phyloP scores from a whole-genome alignment of 495 filamentous ascomycete genomes.

The Chaetomium tenue region DNA sequence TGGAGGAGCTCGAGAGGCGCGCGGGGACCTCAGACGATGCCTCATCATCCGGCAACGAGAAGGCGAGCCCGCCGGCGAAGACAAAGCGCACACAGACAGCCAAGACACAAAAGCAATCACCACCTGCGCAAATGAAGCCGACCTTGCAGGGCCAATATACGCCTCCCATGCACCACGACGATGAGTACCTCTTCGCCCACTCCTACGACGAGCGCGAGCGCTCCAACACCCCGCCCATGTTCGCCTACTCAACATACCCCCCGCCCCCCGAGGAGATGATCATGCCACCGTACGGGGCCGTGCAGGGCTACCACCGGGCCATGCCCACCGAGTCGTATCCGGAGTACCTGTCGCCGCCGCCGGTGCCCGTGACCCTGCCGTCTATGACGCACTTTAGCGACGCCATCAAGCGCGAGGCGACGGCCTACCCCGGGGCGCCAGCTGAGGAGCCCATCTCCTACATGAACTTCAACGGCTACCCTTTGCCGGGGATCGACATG shows the following conservation, averaged over 20 bases:
- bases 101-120: constrained; percentile 39
- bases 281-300: constrained; percentile 61
- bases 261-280: constrained; percentile 64
- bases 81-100: constrained; percentile 40
- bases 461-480: constrained; percentile 68
- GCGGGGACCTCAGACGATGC: constrained; percentile 77
- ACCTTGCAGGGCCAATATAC: constrained; percentile 59
- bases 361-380: constrained; percentile 60
- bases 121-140: constrained; percentile 39
- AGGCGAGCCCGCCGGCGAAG: constrained; percentile 50
- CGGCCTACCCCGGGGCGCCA: constrained; percentile 41
- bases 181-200: constrained; percentile 49
- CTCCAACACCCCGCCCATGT: constrained; percentile 70
- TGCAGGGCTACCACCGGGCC: constrained; percentile 65
- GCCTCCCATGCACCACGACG: constrained; percentile 53
- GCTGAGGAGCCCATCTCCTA: constrained; percentile 67
- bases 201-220: constrained; percentile 55
- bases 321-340: constrained; percentile 62
- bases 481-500: constrained; percentile 73
- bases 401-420: constrained; percentile 58
- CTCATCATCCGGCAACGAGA: constrained; percentile 51
- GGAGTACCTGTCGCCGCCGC: constrained; percentile 62
- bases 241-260: constrained; percentile 67
- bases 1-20: constrained; percentile 93
- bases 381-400: constrained; percentile 63